Evolutionary conservation across 164 flowering plant genomes (phyloP), one percentile per base, ranked within the genome.

Genomic region (Saururus chinensis): DNA sequence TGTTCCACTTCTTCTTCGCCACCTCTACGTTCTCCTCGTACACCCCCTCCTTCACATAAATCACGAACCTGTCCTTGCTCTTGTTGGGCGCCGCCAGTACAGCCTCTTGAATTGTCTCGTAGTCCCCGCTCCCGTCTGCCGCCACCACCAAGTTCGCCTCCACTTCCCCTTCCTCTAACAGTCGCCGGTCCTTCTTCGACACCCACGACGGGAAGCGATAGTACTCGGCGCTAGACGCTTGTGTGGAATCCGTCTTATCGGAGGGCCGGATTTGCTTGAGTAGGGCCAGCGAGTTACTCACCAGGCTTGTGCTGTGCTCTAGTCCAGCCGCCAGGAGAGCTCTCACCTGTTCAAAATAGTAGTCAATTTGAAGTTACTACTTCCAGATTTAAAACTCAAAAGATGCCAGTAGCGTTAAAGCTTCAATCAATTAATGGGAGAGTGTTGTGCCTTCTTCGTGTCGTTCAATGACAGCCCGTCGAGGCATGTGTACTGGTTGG

Each of bases 121-220:
- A 90, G 49, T 93, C 81, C 56, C 98, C 99, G 51, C 80, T 79
- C 40, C 99, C 97, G 56, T 93, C 99, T 45, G 84, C 78, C 0
- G 99, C 97, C 56, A 93, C 99, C 61, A 81, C 74, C 52, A 84
- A 23, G 68, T 90, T 71, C 40, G 56, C 70, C 51, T 45, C 62
- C n/a, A 74, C 76, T 25, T 22, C 40, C 10, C 64, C 78, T 51
- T 64, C 21, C 6, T 19, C 84, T n/a, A 92, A 21, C 23, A 87
- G 65, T 49, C 59, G 66, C 54, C 87, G 65, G 40, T 85, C 96
- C 48, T 67, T 75, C 52, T 22, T n/a, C 13, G 74, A 67, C 51
- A 92, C 23, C 96, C 96, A 92, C 10, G n/a, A 21, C 5, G 96
- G 96, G 51, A 72, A 87, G 54, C 88, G 93, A n/a, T 60, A 2